Conservation (phyloP, 192 early-diverging fungal genomes). For the Gorgonomyces haynaldii region DNA sequence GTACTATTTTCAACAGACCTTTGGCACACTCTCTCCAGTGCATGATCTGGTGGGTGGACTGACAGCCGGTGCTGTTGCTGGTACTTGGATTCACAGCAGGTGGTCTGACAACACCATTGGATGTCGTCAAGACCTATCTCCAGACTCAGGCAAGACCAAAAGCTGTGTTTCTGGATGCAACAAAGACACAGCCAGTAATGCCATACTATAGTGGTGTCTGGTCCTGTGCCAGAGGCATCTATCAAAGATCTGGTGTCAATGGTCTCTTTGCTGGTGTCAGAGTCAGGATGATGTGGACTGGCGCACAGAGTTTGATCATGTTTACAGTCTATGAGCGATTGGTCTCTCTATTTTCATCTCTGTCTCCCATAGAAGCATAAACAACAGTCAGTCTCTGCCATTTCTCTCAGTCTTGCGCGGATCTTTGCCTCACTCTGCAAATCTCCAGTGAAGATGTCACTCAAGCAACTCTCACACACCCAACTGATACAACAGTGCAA, state of each 20-base stretch:
- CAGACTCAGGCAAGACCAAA: constrained; percentile 18
- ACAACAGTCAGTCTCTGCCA: too few species aligned
- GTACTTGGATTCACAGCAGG: too few species aligned
- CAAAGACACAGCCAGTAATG: not conserved
- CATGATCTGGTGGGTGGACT: constrained; percentile 19
- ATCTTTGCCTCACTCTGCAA: too few species aligned
- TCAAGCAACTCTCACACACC: too few species aligned
- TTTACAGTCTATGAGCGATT: constrained; percentile 60
- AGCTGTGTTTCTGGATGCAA: not conserved
- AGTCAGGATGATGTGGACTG: constrained; percentile 73
- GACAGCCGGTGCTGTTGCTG: constrained; percentile 18
- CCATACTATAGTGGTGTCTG: constrained; percentile 20
- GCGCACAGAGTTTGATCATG: constrained; percentile 57
- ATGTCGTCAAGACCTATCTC: constrained; percentile 29
- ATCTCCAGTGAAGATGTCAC: too few species aligned
- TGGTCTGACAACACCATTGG: constrained; percentile 24
- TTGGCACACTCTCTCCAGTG: not conserved
- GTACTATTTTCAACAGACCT: not conserved
- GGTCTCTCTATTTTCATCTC: constrained; percentile 2
- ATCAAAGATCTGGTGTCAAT: constrained; percentile 12
- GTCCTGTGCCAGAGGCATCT: constrained; percentile 15
- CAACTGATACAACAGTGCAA: too few species aligned
- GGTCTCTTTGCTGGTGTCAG: constrained; percentile 72
- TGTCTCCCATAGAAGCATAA: too few species aligned
- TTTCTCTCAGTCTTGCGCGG: too few species aligned